phyloP scores from a whole-genome alignment of 1,139 yeast genomes.

The Debaryomyces fabryi region DNA sequence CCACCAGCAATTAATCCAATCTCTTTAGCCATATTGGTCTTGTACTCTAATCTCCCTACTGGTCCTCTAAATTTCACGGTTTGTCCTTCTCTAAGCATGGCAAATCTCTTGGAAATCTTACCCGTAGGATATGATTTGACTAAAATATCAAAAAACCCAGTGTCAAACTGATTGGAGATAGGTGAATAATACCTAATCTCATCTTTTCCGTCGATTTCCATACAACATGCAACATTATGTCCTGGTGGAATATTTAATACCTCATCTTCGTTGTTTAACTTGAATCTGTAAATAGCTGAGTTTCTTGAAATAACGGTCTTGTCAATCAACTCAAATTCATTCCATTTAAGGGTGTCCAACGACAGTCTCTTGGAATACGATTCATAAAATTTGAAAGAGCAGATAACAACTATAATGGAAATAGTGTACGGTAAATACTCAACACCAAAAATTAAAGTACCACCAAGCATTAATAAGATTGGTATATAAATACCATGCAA shows the following conservation, averaged over 20 bases:
- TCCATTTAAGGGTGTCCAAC: constrained; percentile 56
- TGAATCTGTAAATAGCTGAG: constrained; percentile 73
- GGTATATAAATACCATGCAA: constrained; percentile 78
- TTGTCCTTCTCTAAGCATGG: constrained; percentile 63
- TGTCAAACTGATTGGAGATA: constrained; percentile 66
- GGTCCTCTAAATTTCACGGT: constrained; percentile 76
- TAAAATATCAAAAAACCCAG: constrained; percentile 73
- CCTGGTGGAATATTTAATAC: constrained; percentile 70
- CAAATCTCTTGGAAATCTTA: constrained; percentile 64
- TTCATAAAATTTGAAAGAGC: constrained; percentile 47
- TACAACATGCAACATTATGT: constrained; percentile 68
- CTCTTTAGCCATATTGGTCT: constrained; percentile 59
- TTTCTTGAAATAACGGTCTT: constrained; percentile 70
- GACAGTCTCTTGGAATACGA: constrained; percentile 55
- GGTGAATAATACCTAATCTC: constrained; percentile 75
- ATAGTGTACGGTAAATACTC: constrained; percentile 54
- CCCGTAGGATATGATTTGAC: constrained; percentile 76
- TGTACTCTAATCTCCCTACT: constrained; percentile 68
- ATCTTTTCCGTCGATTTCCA: constrained; percentile 58
- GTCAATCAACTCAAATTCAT: constrained; percentile 66
- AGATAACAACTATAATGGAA: constrained; percentile 46
- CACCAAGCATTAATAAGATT: constrained; percentile 58
- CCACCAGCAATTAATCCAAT: constrained; percentile 81
- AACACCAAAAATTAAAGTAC: constrained; percentile 58
- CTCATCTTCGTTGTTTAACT: constrained; percentile 60